Conservation (phyloP, 2,329 filamentous ascomycete genomes). For the Teratosphaeria zuluensis region DNA sequence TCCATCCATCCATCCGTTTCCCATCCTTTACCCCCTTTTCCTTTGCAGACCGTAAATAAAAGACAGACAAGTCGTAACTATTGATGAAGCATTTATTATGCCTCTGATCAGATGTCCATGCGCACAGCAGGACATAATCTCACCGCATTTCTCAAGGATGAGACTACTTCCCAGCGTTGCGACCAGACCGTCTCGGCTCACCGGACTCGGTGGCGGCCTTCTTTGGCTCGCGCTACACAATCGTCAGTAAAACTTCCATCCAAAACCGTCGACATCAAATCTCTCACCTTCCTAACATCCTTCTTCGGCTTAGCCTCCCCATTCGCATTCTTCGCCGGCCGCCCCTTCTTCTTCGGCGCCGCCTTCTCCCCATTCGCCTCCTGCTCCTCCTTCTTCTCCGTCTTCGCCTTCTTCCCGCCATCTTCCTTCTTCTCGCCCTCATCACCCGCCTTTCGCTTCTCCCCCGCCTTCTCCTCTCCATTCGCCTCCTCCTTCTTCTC, state of each 20-base stretch:
- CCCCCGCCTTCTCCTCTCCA: conserved; percentile 20
- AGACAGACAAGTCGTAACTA: background rate
- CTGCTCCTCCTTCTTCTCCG: conserved; percentile 18
- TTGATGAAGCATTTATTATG: background rate
- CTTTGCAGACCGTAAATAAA: background rate
- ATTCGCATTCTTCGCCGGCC: conserved; percentile 31
- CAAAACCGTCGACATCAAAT: too few species aligned
- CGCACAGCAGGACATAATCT: background rate
- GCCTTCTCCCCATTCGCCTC: conserved; percentile 21
- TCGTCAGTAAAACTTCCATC: background rate
- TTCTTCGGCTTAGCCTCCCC: conserved; percentile 26
- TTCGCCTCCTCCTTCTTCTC: conserved; percentile 11
- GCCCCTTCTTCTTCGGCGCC: conserved; percentile 32
- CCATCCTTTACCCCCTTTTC: background rate
- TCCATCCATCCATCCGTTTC: background rate
- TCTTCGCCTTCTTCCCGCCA: conserved; percentile 18
- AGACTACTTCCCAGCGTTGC: conserved; percentile 26
- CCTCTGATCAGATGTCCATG: background rate
- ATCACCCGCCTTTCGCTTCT: conserved; percentile 22
- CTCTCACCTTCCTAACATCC: conserved; percentile 25
- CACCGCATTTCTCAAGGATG: background rate
- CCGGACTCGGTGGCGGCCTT: conserved; percentile 40
- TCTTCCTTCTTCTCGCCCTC: conserved; percentile 15
- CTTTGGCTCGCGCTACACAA: conserved; percentile 33
- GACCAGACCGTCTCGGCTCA: conserved; percentile 37